Evolutionary conservation across 2,329 filamentous ascomycete genomes (phyloP).

Genomic region (Stagonosporopsis vannaccii): DNA sequence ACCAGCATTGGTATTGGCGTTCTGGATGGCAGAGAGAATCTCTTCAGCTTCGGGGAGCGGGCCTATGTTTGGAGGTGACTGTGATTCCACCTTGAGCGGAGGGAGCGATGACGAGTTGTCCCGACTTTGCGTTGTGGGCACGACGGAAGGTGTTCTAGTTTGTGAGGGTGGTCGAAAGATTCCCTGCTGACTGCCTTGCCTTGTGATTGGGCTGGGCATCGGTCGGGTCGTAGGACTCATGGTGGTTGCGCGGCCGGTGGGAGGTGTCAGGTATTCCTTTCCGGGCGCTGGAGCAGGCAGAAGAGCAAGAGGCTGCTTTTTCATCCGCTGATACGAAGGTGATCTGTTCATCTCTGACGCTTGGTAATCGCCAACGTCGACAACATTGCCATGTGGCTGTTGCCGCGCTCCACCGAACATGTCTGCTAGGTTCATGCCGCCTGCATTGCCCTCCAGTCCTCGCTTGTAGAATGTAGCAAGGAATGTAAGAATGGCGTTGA

Average conservation of each 20-base stretch:
- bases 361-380: conserved; percentile 66
- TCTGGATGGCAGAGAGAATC: conserved; percentile 60
- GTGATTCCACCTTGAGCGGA: conserved; percentile 50
- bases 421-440: conserved; percentile 79
- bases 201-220: conserved; percentile 34
- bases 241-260: conserved; percentile 39
- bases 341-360: conserved; percentile 45
- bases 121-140: conserved; percentile 15
- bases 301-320: conserved; percentile 47
- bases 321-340: conserved; percentile 48
- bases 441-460: conserved; percentile 83
- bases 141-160: conserved; percentile 23
- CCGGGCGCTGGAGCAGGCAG: conserved; percentile 42
- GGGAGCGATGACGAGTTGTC: conserved; percentile 31
- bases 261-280: conserved; percentile 36
- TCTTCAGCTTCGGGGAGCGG: conserved; percentile 53
- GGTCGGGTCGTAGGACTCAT: conserved; percentile 41
- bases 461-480: conserved; percentile 96
- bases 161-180: conserved; percentile 35
- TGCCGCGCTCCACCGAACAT: conserved; percentile 76
- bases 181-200: conserved; percentile 29
- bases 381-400: conserved; percentile 64
- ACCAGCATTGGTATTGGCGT: conserved; percentile 51
- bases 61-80: conserved; percentile 48
- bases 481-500: conserved; percentile 98